Evolutionary conservation across 768 basidiomycete genomes (phyloP), one percentile per base, ranked within the genome.

Genomic region (Basidioascus undulatus): DNA sequence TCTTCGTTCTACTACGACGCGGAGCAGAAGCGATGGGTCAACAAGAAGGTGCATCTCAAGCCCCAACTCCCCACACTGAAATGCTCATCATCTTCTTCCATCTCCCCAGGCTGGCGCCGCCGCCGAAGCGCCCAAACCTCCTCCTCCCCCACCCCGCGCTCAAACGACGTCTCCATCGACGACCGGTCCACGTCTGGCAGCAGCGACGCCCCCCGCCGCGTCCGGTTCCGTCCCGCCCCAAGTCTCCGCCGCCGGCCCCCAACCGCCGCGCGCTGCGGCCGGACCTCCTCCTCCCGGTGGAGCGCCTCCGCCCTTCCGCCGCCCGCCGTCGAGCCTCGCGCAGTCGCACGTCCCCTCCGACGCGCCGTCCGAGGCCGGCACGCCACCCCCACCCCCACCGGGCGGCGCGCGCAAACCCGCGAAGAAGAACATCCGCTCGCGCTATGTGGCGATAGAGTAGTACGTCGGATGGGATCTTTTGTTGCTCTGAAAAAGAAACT

Each of bases 1-100:
- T 83, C 62, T 21, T 64, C 72, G 21, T 89, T 96, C 62, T 77
- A 82, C 52, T 98, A 80, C 55, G 92, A 98, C 54, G 74, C 78
- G 51, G 84, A 92, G n/a, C 67, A 76, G 44, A 86, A 87, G 56
- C 71, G 77, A 46, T 98, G 92, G 92, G 74, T 98, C 21, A 86
- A 92, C 57, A 87, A 78, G 59, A 84, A 77, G 62, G 84, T 82
- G 45, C 55, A 57, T 49, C 30, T 11, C n/a, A 27, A 32, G 19
- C 20, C 19, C 28, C 18, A 16, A 13, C 59, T 47, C 8, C 6
- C 18, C 4, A 27, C 35, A 2, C 6, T 12, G 24, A 20, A 25
- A n/a, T n/a, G 23, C 21, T 42, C 21, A 32, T 45, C 31, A 43
- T 16, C 24, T 32, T 4, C 4, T 6, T 4, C 16, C 15, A 19